Evolutionary conservation across 495 filamentous ascomycete genomes (phyloP).

Genomic region (Letharia lupina): DNA sequence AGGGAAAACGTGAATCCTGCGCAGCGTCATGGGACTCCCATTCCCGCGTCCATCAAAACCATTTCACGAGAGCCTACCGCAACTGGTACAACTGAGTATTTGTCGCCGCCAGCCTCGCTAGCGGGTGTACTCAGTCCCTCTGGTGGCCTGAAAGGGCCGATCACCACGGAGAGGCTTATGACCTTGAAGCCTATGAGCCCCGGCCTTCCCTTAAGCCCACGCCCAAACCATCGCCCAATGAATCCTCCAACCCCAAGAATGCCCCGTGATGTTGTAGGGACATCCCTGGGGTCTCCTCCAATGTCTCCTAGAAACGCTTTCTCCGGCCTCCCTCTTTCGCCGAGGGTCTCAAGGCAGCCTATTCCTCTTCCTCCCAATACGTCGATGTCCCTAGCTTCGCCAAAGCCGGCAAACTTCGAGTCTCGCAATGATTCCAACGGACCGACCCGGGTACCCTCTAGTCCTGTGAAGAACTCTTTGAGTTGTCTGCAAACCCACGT

Average conservation of each 20-base stretch:
- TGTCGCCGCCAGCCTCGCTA: conserved; percentile 31
- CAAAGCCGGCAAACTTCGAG: conserved; percentile 30
- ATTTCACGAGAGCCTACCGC: conserved; percentile 19
- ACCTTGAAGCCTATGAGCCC: conserved; percentile 65
- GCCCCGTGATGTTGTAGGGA: conserved; percentile 42
- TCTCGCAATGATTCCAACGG: conserved; percentile 11
- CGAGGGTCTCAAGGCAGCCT: conserved; percentile 58
- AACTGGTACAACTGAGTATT: conserved; percentile 16
- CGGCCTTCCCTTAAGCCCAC: conserved; percentile 79
- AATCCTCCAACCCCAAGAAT: conserved; percentile 63
- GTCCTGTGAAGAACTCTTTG: conserved; percentile 22
- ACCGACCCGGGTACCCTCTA: not conserved
- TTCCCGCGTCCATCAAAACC: conserved; percentile 19
- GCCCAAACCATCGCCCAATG: conserved; percentile 67
- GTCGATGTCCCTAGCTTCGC: conserved; percentile 48
- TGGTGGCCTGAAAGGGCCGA: conserved; percentile 21
- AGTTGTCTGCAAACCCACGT: not conserved
- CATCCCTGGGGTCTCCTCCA: conserved; percentile 50
- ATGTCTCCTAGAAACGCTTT: conserved; percentile 54
- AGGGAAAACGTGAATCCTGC: not conserved
- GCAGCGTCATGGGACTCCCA: conserved; percentile 3
- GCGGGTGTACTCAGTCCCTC: conserved; percentile 34
- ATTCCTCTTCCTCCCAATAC: conserved; percentile 57
- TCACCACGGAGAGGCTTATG: conserved; percentile 32
- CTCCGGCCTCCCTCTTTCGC: conserved; percentile 58